Conservation (phyloP, 2,329 filamentous ascomycete genomes). For the Nakataea oryzae region DNA sequence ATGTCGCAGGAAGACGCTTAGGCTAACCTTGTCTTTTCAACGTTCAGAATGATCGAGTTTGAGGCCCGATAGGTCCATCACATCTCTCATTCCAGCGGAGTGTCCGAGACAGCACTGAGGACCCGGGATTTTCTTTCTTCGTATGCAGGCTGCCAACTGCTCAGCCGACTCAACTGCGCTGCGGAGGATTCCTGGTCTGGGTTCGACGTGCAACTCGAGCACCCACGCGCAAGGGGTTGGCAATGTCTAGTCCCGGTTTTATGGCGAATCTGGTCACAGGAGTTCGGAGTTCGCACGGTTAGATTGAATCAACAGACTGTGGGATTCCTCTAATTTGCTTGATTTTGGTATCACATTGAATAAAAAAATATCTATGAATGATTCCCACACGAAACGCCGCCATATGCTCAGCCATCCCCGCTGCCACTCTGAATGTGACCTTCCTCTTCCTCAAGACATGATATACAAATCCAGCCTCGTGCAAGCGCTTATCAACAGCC, state of each 20-base stretch:
- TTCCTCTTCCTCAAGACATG: no score
- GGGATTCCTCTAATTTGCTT: neutral
- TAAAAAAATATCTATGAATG: neutral
- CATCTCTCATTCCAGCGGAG: neutral
- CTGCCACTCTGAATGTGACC: no score
- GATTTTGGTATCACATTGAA: conserved; percentile 3
- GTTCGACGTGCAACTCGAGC: neutral
- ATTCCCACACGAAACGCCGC: neutral
- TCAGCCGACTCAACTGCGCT: neutral
- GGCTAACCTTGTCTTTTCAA: conserved; percentile 9
- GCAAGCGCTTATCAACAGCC: neutral
- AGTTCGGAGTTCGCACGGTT: neutral
- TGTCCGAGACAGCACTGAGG: neutral
- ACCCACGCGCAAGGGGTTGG: neutral
- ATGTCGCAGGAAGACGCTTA: neutral
- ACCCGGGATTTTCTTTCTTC: no score
- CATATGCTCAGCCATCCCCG: neutral
- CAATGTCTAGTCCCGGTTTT: neutral
- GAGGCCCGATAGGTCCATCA: conserved; percentile 61
- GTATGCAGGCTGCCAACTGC: neutral
- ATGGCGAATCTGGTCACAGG: neutral
- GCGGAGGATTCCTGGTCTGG: no score
- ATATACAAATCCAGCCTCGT: neutral
- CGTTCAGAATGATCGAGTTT: conserved; percentile 75
- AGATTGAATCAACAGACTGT: neutral